phyloP scores from a whole-genome alignment of 345 rosid genomes.

The Brassica juncea region DNA sequence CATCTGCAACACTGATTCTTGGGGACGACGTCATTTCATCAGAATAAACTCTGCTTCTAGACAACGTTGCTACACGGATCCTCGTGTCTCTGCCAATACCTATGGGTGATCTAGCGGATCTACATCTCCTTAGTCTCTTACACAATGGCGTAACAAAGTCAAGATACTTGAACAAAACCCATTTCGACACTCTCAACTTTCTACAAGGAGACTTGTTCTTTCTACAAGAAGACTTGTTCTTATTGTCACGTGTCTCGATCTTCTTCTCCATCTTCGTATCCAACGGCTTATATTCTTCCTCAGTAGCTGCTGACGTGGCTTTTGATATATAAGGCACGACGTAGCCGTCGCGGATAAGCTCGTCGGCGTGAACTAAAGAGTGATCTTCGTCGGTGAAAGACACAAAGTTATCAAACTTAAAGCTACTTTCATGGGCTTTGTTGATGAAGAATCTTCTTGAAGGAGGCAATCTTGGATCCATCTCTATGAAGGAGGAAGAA shows the following conservation, averaged over 20 bases:
- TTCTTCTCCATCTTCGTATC: conserved; percentile 2
- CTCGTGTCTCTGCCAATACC: conserved; percentile 30
- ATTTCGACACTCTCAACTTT: conserved; percentile 60
- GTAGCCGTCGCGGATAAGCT: conserved; percentile 80
- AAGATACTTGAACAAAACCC: conserved; percentile 64
- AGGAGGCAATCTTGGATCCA: conserved; percentile 93
- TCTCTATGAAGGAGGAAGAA: conserved; percentile 81
- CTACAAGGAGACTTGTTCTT: conserved; percentile 43
- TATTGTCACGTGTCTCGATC: conserved; percentile 16
- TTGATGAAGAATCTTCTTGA: conserved; percentile 76
- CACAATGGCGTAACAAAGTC: conserved; percentile 72
- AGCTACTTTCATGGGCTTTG: conserved; percentile 56
- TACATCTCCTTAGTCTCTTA: conserved; percentile 51
- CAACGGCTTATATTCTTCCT: conserved; percentile 22
- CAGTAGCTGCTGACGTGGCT: conserved; percentile 23
- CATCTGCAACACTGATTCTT: conserved; percentile 57
- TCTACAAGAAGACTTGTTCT: conserved; percentile 44
- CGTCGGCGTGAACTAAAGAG: conserved; percentile 73
- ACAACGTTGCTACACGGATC: conserved; percentile 34
- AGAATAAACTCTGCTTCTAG: conserved; percentile 50
- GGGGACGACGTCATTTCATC: conserved; percentile 67
- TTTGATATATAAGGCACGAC: conserved; percentile 61
- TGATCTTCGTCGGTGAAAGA: conserved; percentile 53
- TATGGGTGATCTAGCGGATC: conserved; percentile 48
- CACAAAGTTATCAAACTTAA: conserved; percentile 72